Conservation (phyloP, 1,139 yeast genomes). For the Suhomyces coccinellae region DNA sequence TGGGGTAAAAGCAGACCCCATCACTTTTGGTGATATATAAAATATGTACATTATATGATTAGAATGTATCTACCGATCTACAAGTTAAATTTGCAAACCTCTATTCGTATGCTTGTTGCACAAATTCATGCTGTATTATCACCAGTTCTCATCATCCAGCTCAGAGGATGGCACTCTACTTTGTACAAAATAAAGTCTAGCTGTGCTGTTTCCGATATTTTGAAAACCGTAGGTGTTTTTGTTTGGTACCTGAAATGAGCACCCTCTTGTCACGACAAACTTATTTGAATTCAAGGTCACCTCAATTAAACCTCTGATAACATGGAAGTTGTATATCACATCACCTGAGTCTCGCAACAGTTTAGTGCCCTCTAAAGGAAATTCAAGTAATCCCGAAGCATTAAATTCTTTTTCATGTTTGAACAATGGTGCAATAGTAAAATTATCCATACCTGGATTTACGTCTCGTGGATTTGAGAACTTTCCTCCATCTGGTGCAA, state of each 20-base stretch:
- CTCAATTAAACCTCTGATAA: slow-evolving; percentile 68
- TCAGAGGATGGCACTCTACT: slow-evolving; percentile 31
- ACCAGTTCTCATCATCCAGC: slow-evolving; percentile 11
- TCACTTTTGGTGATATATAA: too few relatives aligned
- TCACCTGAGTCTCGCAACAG: slow-evolving; percentile 63
- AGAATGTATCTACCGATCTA: neutral
- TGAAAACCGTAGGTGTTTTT: slow-evolving; percentile 67
- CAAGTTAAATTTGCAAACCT: neutral
- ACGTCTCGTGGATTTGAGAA: slow-evolving; percentile 40
- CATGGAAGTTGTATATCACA: slow-evolving; percentile 72
- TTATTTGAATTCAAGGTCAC: slow-evolving; percentile 60
- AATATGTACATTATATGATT: too few relatives aligned
- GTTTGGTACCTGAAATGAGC: slow-evolving; percentile 80
- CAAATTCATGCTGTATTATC: neutral
- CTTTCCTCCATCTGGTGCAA: slow-evolving; percentile 62
- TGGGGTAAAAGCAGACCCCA: too few relatives aligned
- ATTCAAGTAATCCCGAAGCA: slow-evolving; percentile 74
- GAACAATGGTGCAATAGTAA: slow-evolving; percentile 65
- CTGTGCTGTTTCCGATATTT: slow-evolving; percentile 57
- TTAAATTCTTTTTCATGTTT: slow-evolving; percentile 64
- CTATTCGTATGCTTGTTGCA: neutral
- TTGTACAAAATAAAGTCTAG: slow-evolving; percentile 76
- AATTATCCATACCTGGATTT: slow-evolving; percentile 49
- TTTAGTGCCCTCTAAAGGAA: slow-evolving; percentile 67
- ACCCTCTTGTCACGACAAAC: slow-evolving; percentile 69